Base-by-base conservation (phyloP, 1,139 yeast genomes). In the Geotrichum fermentans region DNA sequence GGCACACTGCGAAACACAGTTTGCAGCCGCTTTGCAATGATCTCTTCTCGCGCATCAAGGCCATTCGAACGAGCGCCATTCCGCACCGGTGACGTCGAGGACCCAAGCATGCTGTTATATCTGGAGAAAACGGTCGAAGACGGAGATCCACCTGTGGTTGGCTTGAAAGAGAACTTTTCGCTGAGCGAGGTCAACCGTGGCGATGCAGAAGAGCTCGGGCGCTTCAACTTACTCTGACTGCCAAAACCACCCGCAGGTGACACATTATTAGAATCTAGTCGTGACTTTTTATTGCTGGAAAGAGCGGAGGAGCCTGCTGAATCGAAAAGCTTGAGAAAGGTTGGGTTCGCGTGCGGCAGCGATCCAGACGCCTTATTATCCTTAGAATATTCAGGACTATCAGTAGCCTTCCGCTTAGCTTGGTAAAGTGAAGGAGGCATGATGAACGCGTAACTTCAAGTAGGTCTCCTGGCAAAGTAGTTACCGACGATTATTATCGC, bases 1-100 rank as follows among this genome's bases (percentile, higher is more conserved):
- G 66, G 57, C 28, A 60, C 57, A 17, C 55, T 55, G 24, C 65
- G 65, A 54, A 64, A 67, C 40, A 60, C 58, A 33, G 43, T 52
- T 44, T 58, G 59, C 47, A 66, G 57, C 30, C 56, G 56, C 11
- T 52, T 41, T 20, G 53, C 55, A 17, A 59, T 52, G n/a, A 53
- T 43, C 30, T 48, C 33, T 22, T 52, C 52, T 24, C 52, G 54
- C 13, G 52, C 40, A 16, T 45, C 53, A 8, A 50, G 45, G 4
- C 43, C 38, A 24, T 6, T 10, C 10, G 28, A 24, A 10, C 28
- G 28, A 10, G 8, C 28, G 10, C 10, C 10, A 10, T 10, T 24
- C 10, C 10, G 28, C 8, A 24, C 28, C 28, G 42, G 17, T 16
- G 40, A 17, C 11, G 34, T 29, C 10, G 45, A 13, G 13, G 50